Percentiles rank a stretch among this genome's conserved stretches.
phyloP scores from a whole-genome alignment of 139 green algal genomes.

The Chlamydomonas eustigma region DNA sequence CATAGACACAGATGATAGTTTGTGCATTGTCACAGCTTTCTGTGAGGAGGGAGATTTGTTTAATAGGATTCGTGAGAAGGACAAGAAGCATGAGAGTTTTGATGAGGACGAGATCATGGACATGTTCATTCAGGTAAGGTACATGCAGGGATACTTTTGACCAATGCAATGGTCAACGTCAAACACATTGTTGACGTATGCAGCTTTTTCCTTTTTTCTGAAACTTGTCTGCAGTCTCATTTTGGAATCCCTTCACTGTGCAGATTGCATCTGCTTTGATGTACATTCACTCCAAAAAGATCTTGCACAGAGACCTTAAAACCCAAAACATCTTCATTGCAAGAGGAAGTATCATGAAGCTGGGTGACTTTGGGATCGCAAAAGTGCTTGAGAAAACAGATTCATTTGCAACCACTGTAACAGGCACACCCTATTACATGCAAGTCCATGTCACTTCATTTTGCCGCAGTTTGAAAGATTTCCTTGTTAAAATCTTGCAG shows the following conservation, averaged over 20 bases:
- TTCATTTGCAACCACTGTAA: slow-evolving; percentile 59
- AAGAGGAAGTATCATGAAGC: slow-evolving; percentile 59
- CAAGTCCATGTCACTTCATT: slow-evolving; percentile 6
- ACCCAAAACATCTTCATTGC: slow-evolving; percentile 82
- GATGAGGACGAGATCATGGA: slow-evolving; percentile 62
- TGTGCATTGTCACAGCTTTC: slow-evolving; percentile 56
- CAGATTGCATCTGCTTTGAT: slow-evolving; percentile 52
- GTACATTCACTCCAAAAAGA: slow-evolving; percentile 53
- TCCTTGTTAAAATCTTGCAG: no score
- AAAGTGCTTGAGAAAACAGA: slow-evolving; percentile 62
- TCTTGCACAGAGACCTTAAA: slow-evolving; percentile 67
- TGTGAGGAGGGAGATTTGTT: slow-evolving; percentile 58
- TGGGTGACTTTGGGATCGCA: slow-evolving; percentile 84
- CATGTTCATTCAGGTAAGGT: slow-evolving; percentile 62
- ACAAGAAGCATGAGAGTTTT: slow-evolving; percentile 36
- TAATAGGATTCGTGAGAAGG: slow-evolving; percentile 25
- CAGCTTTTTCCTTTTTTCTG: no score
- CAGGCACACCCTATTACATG: slow-evolving; percentile 49
- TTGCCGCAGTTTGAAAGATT: no score
- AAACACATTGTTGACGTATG: no score
- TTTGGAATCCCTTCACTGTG: no score
- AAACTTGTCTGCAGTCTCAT: no score
- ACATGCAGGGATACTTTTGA: no score
- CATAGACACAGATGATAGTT: slow-evolving; percentile 41
- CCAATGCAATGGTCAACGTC: no score